Conservation (phyloP, 345 rosid genomes). For the Leavenworthia alabamica region DNA sequence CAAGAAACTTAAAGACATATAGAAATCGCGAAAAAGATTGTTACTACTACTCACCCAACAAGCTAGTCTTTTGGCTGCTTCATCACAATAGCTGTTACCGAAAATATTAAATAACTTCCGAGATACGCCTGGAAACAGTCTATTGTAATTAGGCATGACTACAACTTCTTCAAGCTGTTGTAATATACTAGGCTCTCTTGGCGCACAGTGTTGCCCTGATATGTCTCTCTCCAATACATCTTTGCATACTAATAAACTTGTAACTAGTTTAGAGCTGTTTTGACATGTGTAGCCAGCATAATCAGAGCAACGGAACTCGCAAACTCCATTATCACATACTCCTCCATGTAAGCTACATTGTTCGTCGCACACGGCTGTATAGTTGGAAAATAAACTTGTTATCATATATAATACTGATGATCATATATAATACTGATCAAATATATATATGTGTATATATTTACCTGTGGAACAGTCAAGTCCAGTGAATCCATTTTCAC, state of each 20-base stretch:
- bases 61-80: conserved; percentile 85
- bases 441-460: too few species aligned
- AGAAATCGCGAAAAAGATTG: not conserved
- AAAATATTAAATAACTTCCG: conserved; percentile 73
- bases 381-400: not conserved
- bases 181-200: conserved; percentile 79
- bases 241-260: conserved; percentile 79
- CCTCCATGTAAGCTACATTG: conserved; percentile 99
- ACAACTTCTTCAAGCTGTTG: conserved; percentile 98
- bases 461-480: conserved; percentile 93
- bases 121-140: conserved; percentile 80
- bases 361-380: conserved; percentile 89
- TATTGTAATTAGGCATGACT: conserved; percentile 91
- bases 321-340: conserved; percentile 98
- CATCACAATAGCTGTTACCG: conserved; percentile 72
- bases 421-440: not conserved
- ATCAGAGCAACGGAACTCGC: conserved; percentile 98
- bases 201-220: conserved; percentile 87
- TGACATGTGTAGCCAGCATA: conserved; percentile 97
- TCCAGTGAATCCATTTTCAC: conserved; percentile 78
- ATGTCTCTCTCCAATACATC: conserved; percentile 72
- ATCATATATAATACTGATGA: not conserved
- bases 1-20: not conserved
- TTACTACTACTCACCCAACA: conserved; percentile 97
- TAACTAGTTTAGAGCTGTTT: conserved; percentile 79